A percentile compares a stretch with the other conserved stretches of the same genome.
These are phyloP conservation scores for Yarrowia yakushimensis DNA, from an alignment of 805 yeast species.

Conservation along the genomic window DNA sequence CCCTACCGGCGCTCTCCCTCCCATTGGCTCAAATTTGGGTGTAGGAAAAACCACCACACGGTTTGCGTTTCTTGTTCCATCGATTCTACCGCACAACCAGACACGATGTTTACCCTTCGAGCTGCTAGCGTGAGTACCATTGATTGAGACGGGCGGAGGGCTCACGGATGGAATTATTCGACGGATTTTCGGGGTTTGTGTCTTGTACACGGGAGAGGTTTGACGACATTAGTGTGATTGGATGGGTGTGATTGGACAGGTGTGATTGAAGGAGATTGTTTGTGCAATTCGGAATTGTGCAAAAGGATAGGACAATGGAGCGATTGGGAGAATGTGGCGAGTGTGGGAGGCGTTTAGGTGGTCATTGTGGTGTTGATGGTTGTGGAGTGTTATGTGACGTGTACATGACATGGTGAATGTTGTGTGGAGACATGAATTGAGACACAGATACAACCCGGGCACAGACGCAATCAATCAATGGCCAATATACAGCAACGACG, in stretches of 20 bases:
- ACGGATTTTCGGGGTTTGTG: background rate
- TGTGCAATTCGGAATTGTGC: background rate
- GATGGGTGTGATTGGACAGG: no score
- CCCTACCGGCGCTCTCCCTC: constrained; percentile 6
- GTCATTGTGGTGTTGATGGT: background rate
- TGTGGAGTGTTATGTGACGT: background rate
- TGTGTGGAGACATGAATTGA: no score
- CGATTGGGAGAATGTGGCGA: background rate
- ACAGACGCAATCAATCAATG: no score
- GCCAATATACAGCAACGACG: no score
- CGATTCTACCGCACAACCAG: constrained; percentile 23
- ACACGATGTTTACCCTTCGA: constrained; percentile 24
- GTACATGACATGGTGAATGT: no score
- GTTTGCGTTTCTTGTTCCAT: constrained; percentile 3
- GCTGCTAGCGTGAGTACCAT: constrained; percentile 21
- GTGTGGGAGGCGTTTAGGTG: background rate
- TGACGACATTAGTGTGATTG: background rate
- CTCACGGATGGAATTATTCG: background rate
- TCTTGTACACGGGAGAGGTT: no score
- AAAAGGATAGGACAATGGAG: background rate
- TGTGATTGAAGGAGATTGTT: no score
- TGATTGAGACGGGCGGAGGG: background rate
- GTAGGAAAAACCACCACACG: constrained; percentile 12
- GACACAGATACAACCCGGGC: no score
- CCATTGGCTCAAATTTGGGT: constrained; percentile 17